Conservation (phyloP, 192 early-diverging fungal species). For the Podochytrium sp. region DNA sequence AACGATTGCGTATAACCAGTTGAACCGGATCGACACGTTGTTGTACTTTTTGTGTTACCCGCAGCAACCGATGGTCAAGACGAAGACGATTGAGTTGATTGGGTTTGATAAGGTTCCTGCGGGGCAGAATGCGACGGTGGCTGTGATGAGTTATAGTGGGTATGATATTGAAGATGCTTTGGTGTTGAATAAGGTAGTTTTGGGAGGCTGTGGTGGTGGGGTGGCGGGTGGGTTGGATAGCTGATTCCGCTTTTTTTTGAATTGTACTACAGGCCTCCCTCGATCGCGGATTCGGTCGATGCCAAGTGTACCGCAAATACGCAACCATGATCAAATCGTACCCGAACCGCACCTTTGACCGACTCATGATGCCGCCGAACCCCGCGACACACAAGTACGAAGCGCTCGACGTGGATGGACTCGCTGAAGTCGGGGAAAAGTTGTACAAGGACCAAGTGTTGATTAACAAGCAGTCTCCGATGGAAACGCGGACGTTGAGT, state of each 20-base stretch:
- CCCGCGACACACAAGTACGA: constrained; percentile 55
- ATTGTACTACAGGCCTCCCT: constrained; percentile 64
- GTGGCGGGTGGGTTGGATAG: too few relatives aligned
- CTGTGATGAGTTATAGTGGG: constrained; percentile 96
- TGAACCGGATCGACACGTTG: constrained; percentile 92
- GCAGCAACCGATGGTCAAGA: constrained; percentile 97
- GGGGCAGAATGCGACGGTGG: constrained; percentile 80
- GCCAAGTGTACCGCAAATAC: constrained; percentile 92
- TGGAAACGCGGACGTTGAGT: constrained; percentile 67
- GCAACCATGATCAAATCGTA: constrained; percentile 84
- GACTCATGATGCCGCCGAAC: constrained; percentile 59
- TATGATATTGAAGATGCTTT: constrained; percentile 99
- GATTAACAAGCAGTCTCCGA: constrained; percentile 88
- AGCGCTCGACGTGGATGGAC: constrained; percentile 85
- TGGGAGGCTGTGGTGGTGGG: too few relatives aligned
- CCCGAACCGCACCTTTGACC: constrained; percentile 85
- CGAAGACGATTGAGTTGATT: constrained; percentile 97
- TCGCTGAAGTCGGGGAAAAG: constrained; percentile 82
- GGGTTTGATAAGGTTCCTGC: constrained; percentile 87
- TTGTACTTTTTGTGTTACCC: constrained; percentile 96
- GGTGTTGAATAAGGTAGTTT: constrained; percentile 88
- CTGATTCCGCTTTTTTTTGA: background rate
- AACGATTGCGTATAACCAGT: constrained; percentile 93
- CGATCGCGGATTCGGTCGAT: constrained; percentile 95
- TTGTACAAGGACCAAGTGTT: constrained; percentile 76